A percentile compares a stretch with the other conserved stretches of the same genome.
Conservation (phyloP, 306 rosid genomes). For the Cicer chorassanicum region DNA sequence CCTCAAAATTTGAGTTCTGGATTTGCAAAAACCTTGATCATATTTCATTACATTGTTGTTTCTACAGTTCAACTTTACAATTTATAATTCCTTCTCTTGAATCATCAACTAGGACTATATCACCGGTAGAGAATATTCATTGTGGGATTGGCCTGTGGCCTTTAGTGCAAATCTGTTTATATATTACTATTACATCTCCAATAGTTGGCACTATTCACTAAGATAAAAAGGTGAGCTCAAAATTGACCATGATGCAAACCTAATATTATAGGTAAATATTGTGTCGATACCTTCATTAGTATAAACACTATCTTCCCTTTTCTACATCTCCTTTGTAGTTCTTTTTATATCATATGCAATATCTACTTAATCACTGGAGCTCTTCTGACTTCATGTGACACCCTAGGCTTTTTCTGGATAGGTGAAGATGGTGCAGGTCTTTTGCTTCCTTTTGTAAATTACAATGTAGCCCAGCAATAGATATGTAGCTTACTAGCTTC, state of each 20-base stretch:
- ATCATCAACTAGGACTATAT: too few species aligned
- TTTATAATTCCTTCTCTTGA: too few species aligned
- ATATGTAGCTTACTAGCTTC: constrained; percentile 7
- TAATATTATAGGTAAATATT: neutral
- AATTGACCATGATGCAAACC: neutral
- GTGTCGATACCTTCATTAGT: neutral
- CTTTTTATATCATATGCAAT: neutral
- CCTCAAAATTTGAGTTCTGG: too few species aligned
- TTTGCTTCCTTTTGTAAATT: constrained; percentile 26
- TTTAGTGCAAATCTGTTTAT: too few species aligned
- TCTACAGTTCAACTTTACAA: too few species aligned
- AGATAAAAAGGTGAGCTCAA: constrained; percentile 6
- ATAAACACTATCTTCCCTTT: neutral
- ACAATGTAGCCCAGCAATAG: constrained; percentile 1
- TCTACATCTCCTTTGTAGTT: neutral
- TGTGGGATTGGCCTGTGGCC: too few species aligned
- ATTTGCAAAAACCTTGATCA: too few species aligned
- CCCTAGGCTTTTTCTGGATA: constrained; percentile 17
- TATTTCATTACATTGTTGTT: too few species aligned
- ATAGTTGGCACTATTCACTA: neutral
- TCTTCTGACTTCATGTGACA: neutral
- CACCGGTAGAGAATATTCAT: too few species aligned
- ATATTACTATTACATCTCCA: too few species aligned
- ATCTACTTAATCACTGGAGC: constrained; percentile 4
- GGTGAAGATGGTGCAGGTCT: constrained; percentile 3